phyloP scores from a whole-genome alignment of 805 yeast genomes.

The Pichia kluyveri region DNA sequence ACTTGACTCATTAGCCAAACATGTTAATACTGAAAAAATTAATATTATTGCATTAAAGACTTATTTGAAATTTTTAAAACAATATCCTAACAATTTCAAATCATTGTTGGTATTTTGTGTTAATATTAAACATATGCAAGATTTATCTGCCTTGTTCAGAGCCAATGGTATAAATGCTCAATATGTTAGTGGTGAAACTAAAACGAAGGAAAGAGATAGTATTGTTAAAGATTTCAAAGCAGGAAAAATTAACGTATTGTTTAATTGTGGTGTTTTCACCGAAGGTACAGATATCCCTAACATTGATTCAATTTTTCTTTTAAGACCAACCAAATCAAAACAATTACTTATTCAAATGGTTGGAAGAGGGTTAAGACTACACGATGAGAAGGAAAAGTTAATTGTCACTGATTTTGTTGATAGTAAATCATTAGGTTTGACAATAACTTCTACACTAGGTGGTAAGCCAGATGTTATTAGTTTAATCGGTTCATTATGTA shows the following conservation, averaged over 20 bases:
- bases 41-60: constrained; percentile 49
- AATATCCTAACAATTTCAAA: constrained; percentile 29
- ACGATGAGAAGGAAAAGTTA: constrained; percentile 54
- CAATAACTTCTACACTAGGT: constrained; percentile 16
- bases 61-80: constrained; percentile 35
- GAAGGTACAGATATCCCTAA: constrained; percentile 94
- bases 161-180: constrained; percentile 58
- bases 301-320: constrained; percentile 69
- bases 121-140: constrained; percentile 55
- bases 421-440: constrained; percentile 29
- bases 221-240: constrained; percentile 49
- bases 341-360: constrained; percentile 76
- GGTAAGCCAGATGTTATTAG: constrained; percentile 12
- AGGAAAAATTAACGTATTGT: constrained; percentile 60
- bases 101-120: constrained; percentile 75
- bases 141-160: constrained; percentile 44
- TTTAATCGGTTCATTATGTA: constrained; percentile 1
- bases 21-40: constrained; percentile 43
- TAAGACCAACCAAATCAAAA: constrained; percentile 73
- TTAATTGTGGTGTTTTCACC: constrained; percentile 86
- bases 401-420: constrained; percentile 75
- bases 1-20: constrained; percentile 38
- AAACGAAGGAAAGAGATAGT: constrained; percentile 37
- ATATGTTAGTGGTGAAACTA: constrained; percentile 62
- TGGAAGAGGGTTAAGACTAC: constrained; percentile 75